These are phyloP conservation scores for Chrysosporium queenslandicum DNA, from an alignment of 2,329 filamentous ascomycete species.

Conservation along the genomic window DNA sequence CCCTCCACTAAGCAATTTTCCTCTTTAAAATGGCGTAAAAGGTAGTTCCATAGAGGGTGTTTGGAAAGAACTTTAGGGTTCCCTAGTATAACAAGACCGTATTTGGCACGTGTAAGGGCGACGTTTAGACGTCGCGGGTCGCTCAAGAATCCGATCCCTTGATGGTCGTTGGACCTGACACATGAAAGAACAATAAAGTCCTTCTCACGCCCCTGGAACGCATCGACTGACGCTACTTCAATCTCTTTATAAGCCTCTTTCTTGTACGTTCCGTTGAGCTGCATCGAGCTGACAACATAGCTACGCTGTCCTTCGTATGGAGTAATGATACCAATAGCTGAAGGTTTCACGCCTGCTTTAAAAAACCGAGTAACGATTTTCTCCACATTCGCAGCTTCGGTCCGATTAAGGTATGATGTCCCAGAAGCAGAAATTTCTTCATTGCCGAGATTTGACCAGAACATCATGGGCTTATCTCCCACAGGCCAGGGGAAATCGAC, in stretches of 20 bases:
- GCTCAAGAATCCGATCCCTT: constrained; percentile 96
- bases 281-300: constrained; percentile 99
- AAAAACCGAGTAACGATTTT: constrained; percentile 98
- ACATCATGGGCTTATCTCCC: constrained; percentile 95
- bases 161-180: constrained; percentile 96
- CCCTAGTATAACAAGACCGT: constrained; percentile 87
- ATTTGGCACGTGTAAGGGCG: constrained; percentile 91
- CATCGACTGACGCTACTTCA: constrained; percentile 94
- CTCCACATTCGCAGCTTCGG: constrained; percentile 93
- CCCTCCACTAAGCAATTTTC: constrained; percentile 92
- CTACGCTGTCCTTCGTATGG: constrained; percentile 97
- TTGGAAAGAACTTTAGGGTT: constrained; percentile 97
- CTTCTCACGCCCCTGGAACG: constrained; percentile 97
- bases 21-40: constrained; percentile 94
- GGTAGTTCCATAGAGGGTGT: constrained; percentile 93
- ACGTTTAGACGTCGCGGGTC: constrained; percentile 96
- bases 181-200: constrained; percentile 98
- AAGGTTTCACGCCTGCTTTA: constrained; percentile 91
- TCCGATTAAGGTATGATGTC: constrained; percentile 95
- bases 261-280: constrained; percentile 91
- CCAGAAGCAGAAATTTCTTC: constrained; percentile 97
- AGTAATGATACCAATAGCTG: constrained; percentile 93
- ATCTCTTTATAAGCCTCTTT: constrained; percentile 99
- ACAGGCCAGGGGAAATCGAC: constrained; percentile 98
- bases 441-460: constrained; percentile 96